phyloP scores from a whole-genome alignment of 495 filamentous ascomycete species.

The Hypoxylon lienhwacheense region DNA sequence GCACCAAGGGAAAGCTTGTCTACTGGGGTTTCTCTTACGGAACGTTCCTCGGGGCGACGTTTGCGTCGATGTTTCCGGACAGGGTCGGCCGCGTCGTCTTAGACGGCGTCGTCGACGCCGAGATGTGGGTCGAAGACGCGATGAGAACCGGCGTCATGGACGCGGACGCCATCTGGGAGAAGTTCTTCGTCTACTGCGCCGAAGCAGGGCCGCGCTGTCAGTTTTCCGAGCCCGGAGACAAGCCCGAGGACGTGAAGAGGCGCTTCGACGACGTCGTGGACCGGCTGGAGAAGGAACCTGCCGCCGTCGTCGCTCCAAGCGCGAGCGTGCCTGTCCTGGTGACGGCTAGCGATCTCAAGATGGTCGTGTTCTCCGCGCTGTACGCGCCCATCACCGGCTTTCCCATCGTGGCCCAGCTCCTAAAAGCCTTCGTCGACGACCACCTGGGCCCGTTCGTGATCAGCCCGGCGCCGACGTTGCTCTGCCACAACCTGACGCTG shows the following conservation, averaged over 20 bases:
- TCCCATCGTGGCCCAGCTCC: conserved; percentile 35
- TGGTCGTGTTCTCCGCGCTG: conserved; percentile 40
- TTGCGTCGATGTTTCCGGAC: conserved; percentile 48
- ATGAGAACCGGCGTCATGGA: conserved; percentile 45
- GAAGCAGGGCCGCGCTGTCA: conserved; percentile 36
- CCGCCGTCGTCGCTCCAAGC: conserved; percentile 46
- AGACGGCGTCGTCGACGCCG: conserved; percentile 49
- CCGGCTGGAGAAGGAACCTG: conserved; percentile 48
- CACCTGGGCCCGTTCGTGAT: conserved; percentile 4
- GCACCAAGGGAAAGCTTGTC: conserved; percentile 47
- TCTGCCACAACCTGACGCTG: conserved; percentile 46
- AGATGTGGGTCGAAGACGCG: conserved; percentile 39
- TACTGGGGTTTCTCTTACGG: conserved; percentile 69
- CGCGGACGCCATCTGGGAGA: conserved; percentile 43
- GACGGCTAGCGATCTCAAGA: conserved; percentile 38
- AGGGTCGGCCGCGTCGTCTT: conserved; percentile 46
- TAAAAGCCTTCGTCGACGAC: conserved; percentile 31
- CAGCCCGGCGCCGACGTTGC: conserved; percentile 22
- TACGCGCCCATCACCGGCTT: conserved; percentile 44
- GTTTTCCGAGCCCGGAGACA: conserved; percentile 42
- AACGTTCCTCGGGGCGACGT: conserved; percentile 58
- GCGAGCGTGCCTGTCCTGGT: conserved; percentile 42
- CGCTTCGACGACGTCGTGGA: conserved; percentile 47
- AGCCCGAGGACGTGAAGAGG: conserved; percentile 46
- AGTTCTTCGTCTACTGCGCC: conserved; percentile 47